Base-by-base conservation (phyloP, 768 basidiomycete genomes). In the Boletus sensibilis region DNA sequence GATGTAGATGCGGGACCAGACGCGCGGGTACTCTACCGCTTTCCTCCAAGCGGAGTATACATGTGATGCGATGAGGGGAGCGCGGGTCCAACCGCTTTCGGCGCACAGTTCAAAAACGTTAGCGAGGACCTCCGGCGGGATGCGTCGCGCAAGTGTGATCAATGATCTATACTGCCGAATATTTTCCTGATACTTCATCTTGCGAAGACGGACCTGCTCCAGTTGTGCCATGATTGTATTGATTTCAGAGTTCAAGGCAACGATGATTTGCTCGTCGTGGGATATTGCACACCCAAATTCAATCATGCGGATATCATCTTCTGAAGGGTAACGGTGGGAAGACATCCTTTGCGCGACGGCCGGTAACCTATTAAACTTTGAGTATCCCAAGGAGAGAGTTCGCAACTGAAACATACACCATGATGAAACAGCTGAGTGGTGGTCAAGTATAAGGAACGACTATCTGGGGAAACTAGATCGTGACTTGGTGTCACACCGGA, bases 41-140 rank as follows among this genome's bases (percentile, higher is more conserved):
- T 73, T 76, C 53, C 83, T 76, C 85, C 85, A 87, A 49, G 77
- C 72, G 4, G 78, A 75, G 62, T 83, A 87, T 40, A 86, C 82
- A 45, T 83, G 81, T 11, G 84, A 85, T 40, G 76, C 77, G 33
- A 78, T 73, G 14, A 86, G 64, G 20, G 85, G 84, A 20, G 79
- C 81, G 27, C 77, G 75, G 27, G 78, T 78, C 80, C 82, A 84
- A 13, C 81, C 79, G 44, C 75, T 74, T 21, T 68, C 69, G 5
- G 78, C 76, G 65, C 82, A 82, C 38, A 74, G 68, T 56, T 82
- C 79, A 61, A 86, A 82, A 34, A 86, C 79, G 56, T 69, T 65
- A 29, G 78, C 79, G 25, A 87, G 75, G 25, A 86, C 67, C 63
- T 87, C 85, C 1, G 71, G 70, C 5, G 83, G 82, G 52, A 84